Evolutionary conservation across 2,329 filamentous ascomycete genomes (phyloP), one percentile per base, ranked within the genome.

Genomic region (Byssothecium circinans): DNA sequence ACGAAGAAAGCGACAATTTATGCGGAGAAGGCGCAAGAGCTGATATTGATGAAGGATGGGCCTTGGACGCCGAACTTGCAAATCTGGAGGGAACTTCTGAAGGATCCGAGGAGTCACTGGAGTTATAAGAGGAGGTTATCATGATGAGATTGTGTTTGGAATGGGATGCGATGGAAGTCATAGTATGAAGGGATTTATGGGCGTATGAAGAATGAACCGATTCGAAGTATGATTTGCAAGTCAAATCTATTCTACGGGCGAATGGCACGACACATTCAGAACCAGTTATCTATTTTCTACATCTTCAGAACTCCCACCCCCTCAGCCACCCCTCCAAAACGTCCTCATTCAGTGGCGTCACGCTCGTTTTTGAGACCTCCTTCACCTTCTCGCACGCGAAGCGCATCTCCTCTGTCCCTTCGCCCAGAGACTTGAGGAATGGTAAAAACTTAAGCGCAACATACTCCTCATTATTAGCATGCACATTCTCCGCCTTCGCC

Each of bases 41-140:
- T 65, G 8, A 60, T 70, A 3, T 40, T 65, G 14, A 53, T 73
- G 46, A 74, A 74, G 34, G 68, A 73, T 54, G 73, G 72, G 4
- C 45, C 47, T 8, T 64, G 62, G 49, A 57, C 67, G 0, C 59
- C 58, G 0, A 71, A 68, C 30, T 49, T 60, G 17, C 52, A 55
- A 4, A 64, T 74, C 8, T 76, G 58, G 35, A 67, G 56, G 0
- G 67, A 68, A 27, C 7, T 64, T 22, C 7, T 64, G 47, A 15
- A 66, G 29, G 8, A 68, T 42, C 61, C 69, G 10, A 57, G 70
- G 36, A 23, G 50, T 45, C 52, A 74, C 63, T 68, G 65, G 65
- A 68, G 65, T 47, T 65, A 46, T 37, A 47, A 37, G 23, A 50
- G 53, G 33, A 46, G 55, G 19, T 6, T 23, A 7, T 20, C 2